Evolutionary conservation across 2,329 filamentous ascomycete species (phyloP).

Genomic region (Capronia epimyces): DNA sequence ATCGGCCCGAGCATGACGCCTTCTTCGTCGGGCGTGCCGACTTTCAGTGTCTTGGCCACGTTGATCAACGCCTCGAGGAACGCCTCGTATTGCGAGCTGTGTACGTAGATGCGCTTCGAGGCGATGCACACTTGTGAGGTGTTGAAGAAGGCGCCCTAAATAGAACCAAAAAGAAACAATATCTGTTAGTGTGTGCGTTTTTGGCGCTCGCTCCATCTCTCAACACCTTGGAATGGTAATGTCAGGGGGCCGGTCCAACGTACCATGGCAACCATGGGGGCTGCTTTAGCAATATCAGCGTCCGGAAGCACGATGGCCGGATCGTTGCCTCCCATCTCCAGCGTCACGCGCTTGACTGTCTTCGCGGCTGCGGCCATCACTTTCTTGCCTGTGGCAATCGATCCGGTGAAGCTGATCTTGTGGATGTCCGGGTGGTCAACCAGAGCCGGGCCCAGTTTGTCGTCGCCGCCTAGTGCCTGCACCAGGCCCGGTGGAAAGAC

Average conservation of each 20-base stretch:
- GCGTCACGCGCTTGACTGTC: constrained; percentile 55
- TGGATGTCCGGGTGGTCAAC: constrained; percentile 54
- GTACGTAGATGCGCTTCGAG: constrained; percentile 54
- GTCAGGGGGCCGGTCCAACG: too few species aligned
- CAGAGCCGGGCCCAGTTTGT: constrained; percentile 54
- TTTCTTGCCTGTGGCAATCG: constrained; percentile 55
- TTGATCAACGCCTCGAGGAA: constrained; percentile 46
- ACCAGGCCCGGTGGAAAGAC: constrained; percentile 60
- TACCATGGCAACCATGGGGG: constrained; percentile 45
- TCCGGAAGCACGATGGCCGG: constrained; percentile 54
- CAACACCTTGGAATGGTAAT: too few species aligned
- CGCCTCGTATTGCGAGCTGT: constrained; percentile 48
- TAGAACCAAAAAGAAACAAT: not conserved
- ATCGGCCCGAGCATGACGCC: constrained; percentile 55
- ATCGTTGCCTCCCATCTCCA: constrained; percentile 60
- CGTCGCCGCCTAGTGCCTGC: constrained; percentile 56
- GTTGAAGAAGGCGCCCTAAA: constrained; percentile 51
- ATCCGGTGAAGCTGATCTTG: constrained; percentile 61
- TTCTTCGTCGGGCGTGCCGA: constrained; percentile 34
- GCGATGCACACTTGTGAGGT: constrained; percentile 53
- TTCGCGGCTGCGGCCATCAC: constrained; percentile 49
- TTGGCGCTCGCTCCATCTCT: too few species aligned
- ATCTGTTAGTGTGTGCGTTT: too few species aligned
- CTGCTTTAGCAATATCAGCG: constrained; percentile 50
- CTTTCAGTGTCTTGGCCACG: constrained; percentile 28